These are phyloP conservation scores for Hysterium pulicare DNA, from an alignment of 2,329 filamentous ascomycete species.

Conservation along the genomic window DNA sequence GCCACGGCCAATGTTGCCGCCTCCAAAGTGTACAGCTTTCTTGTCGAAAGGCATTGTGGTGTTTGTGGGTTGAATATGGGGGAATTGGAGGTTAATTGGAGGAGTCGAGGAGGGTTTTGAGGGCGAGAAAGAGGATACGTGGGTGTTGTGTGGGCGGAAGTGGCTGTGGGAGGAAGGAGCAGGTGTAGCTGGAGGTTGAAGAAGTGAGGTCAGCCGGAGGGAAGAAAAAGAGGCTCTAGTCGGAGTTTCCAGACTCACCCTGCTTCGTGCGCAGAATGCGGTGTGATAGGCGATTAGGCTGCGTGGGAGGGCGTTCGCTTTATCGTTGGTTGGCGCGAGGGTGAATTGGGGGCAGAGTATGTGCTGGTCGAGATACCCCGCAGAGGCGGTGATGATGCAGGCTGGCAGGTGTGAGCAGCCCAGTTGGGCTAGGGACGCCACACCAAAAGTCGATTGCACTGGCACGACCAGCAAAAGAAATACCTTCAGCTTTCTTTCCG, in stretches of 20 bases:
- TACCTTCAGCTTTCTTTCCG: too few species aligned
- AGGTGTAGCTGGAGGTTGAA: background rate
- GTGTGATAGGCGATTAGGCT: conserved; percentile 1
- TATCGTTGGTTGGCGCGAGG: background rate
- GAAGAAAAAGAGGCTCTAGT: background rate
- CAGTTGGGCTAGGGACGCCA: conserved; percentile 2
- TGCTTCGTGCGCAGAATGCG: too few species aligned
- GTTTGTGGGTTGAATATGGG: background rate
- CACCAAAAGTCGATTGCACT: background rate
- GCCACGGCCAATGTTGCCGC: conserved; percentile 53
- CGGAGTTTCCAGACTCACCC: conserved; percentile 1
- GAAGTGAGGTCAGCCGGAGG: background rate
- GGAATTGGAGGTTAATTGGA: background rate
- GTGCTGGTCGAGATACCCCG: background rate
- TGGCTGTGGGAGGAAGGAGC: background rate
- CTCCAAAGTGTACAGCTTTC: conserved; percentile 53
- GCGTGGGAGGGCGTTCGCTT: background rate
- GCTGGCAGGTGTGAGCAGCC: background rate
- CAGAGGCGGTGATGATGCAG: background rate
- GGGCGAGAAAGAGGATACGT: conserved; percentile 6
- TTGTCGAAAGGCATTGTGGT: conserved; percentile 38
- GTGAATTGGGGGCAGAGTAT: background rate
- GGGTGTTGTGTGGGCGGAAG: conserved; percentile 2
- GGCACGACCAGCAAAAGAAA: background rate
- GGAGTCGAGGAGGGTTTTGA: background rate